Conservation (phyloP, 345 rosid species). For the Gossypium turneri region DNA sequence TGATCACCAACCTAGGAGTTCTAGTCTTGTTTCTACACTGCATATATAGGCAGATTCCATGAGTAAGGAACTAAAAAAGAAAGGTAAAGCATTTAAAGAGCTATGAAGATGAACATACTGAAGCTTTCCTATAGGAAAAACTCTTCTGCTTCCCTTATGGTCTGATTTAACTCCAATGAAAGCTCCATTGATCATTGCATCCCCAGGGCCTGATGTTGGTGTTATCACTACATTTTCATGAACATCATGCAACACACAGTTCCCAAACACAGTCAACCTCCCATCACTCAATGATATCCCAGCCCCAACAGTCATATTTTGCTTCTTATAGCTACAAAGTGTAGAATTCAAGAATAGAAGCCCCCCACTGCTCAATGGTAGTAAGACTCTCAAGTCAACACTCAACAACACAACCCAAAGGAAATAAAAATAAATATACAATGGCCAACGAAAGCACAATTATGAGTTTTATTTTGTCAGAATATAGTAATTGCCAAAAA, state of each 20-base stretch:
- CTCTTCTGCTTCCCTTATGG: constrained; percentile 42
- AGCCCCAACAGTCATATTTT: constrained; percentile 48
- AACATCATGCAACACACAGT: constrained; percentile 36
- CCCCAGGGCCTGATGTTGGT: constrained; percentile 26
- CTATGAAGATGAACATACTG: constrained; percentile 30
- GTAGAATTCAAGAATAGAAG: not conserved
- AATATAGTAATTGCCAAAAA: constrained; percentile 1
- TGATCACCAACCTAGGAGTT: not conserved
- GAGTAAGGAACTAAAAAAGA: not conserved
- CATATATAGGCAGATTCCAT: not conserved
- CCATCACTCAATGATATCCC: constrained; percentile 46
- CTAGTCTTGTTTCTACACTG: not conserved
- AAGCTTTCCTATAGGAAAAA: constrained; percentile 57
- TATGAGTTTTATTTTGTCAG: not conserved
- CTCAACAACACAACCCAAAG: not conserved
- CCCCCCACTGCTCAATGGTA: not conserved
- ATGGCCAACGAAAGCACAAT: not conserved
- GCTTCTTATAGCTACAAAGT: not conserved
- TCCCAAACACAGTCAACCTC: constrained; percentile 42
- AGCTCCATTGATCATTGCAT: constrained; percentile 39
- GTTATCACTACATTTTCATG: constrained; percentile 40
- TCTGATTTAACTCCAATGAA: constrained; percentile 51
- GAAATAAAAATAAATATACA: not conserved
- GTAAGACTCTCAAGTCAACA: not conserved
- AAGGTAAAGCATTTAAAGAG: not conserved